Evolutionary conservation across 2,329 filamentous ascomycete species (phyloP), one percentile per base, ranked within the genome.

Genomic region (Paracorniculantispora psalliotae): DNA sequence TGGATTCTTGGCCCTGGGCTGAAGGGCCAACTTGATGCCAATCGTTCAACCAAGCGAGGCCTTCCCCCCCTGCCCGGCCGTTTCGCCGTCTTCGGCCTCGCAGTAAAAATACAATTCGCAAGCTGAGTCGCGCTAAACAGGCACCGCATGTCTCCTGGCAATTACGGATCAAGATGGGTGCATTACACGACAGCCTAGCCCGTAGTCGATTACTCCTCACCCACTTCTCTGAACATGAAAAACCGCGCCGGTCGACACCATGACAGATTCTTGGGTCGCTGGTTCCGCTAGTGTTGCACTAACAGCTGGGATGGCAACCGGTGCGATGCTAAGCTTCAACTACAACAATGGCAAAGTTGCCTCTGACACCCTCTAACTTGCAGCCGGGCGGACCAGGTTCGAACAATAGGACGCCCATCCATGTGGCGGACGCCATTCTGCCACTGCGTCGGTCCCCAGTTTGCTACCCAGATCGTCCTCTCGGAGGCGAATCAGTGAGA

Each of bases 401-500:
- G 9, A 46, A 46, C 43, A 46, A 46, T 46, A n/a, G 12, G 43
- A 46, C 13, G 23, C n/a, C n/a, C n/a, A n/a, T n/a, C 43, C 43
- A 46, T 39, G 43, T 57, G 54, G 54, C 44, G 54, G 41, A 23
- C 54, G 33, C 54, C 33, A 57, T 49, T 57, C 46, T 41, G 2
- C 43, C 43, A 49, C 44, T 49, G 44, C 33, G 23, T 33, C 41
- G 30, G 47, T 44, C 54, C 44, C 44, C 54, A 49, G 21, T 57
- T 49, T 30, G 41, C 28, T 46, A 33, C 33, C 46, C 59, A 68
- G 66, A 71, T 71, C 61, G 68, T 48, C 71, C 73, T 73, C 65
- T 74, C 67, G 68, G 72, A 71, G 67, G 61, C 60, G 51, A 62
- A 54, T 53, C 62, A 70, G 66, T 71, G 66, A 75, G 73, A 76